Evolutionary conservation across 73 alveolate genomes (phyloP), one percentile per base, ranked within the genome.

Genomic region (Blepharisma stoltei): DNA sequence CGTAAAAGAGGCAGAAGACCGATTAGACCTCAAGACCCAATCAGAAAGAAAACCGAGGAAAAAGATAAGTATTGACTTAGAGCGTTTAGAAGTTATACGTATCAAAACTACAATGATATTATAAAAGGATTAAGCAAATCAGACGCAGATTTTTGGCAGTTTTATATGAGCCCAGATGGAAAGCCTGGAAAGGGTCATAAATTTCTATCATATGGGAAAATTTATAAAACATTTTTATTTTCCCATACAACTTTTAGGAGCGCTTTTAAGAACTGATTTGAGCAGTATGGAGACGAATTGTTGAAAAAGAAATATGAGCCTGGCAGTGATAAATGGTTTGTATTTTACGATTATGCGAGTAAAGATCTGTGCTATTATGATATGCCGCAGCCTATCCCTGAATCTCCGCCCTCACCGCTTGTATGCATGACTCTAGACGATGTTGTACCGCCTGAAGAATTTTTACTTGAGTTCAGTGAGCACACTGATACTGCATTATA

Each of bases 61-160:
- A 60, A 60, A 25, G 73, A 60, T 60, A 60, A 60, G 47, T 60
- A 60, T 60, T 60, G 73, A 38, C 73, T 60, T 60, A 14, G 73
- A 25, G 73, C 73, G n/a, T 60, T 60, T 25, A 60, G 73, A 25
- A 14, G 46, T 2, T 25, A 60, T 25, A 60, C 23, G 11, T 38
- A 38, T 11, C 14, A 60, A 5, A 38, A 14, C 46, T 8, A 14
- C 23, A 38, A 60, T n/a, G 14, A n/a, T n/a, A 25, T 14, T 14
- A 25, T 14, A 1, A 25, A 18, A 8, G 18, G 23, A 14, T 14
- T 60, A 9, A 38, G 73, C 73, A 60, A 25, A 60, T n/a, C 14
- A 18, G 73, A 60, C 2, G 2, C 5, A 9, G 73, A 60, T 14
- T 60, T 60, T 25, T 60, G 73, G 73, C 46, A 60, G 2, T 60